Conservation (phyloP, 768 basidiomycete species). For the Clathrus columnatus region DNA sequence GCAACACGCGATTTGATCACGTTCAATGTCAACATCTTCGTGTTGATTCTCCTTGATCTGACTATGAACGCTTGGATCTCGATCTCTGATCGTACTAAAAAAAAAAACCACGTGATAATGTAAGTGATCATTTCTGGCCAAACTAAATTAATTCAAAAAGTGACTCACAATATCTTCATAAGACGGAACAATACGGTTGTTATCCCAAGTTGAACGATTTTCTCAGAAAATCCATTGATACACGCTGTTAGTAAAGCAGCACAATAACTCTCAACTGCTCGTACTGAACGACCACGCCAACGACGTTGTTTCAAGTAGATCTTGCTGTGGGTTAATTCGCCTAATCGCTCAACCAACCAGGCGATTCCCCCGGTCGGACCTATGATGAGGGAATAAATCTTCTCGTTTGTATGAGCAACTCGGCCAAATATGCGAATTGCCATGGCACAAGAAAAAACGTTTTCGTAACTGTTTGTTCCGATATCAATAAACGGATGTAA, state of each 20-base stretch:
- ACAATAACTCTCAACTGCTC: neutral
- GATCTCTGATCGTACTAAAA: neutral
- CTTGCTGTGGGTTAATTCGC: neutral
- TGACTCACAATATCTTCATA: conserved; percentile 1
- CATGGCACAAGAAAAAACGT: neutral
- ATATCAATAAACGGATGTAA: too few relatives aligned
- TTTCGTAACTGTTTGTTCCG: neutral
- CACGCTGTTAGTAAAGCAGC: neutral
- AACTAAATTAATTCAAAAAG: neutral
- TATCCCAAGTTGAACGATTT: neutral
- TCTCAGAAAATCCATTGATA: neutral
- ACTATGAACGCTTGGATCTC: neutral
- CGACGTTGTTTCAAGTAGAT: neutral
- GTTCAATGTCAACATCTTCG: conserved; percentile 3
- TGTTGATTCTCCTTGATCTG: neutral
- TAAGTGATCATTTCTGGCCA: too few relatives aligned
- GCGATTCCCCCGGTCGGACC: neutral
- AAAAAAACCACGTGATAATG: too few relatives aligned
- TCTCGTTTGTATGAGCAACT: neutral
- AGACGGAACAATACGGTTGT: neutral
- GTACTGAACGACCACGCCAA: neutral
- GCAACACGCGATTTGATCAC: conserved; percentile 1
- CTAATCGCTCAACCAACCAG: neutral
- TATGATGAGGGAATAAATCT: neutral
- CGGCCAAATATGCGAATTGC: conserved; percentile 2